A percentile compares a stretch with the other conserved stretches of the same genome.
Evolutionary conservation across 768 basidiomycete species (phyloP).

Genomic region (Dentipellis fragilis): DNA sequence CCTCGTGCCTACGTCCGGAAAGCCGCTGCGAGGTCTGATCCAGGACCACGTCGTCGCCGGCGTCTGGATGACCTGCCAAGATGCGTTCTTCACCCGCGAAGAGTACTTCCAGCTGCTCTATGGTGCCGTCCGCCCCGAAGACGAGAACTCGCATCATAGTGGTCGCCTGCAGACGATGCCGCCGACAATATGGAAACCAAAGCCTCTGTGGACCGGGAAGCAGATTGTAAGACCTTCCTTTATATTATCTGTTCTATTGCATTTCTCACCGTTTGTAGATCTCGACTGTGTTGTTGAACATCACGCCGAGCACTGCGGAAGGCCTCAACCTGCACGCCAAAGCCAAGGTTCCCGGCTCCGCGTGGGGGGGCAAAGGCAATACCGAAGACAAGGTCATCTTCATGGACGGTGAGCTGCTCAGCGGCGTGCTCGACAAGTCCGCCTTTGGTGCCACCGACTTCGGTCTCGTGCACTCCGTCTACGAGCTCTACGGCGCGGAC

Average conservation of each 20-base stretch:
- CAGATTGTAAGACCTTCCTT: constrained; percentile 60
- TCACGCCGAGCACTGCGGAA: constrained; percentile 68
- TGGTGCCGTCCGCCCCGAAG: constrained; percentile 87
- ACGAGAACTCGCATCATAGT: constrained; percentile 43
- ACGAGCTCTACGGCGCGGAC: constrained; percentile 89
- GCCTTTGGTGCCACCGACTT: constrained; percentile 95
- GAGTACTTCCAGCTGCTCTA: constrained; percentile 96
- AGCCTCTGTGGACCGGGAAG: constrained; percentile 93
- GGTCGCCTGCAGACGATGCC: constrained; percentile 73
- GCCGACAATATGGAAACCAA: constrained; percentile 88
- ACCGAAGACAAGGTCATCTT: constrained; percentile 80
- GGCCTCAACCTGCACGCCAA: constrained; percentile 81
- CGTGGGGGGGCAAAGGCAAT: constrained; percentile 85
- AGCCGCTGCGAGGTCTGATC: constrained; percentile 93
- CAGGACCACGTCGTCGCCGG: constrained; percentile 99
- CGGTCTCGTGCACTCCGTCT: constrained; percentile 93
- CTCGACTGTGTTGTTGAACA: constrained; percentile 87
- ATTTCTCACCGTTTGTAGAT: constrained; percentile 41
- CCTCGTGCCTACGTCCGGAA: constrained; percentile 96
- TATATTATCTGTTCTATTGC: background rate
- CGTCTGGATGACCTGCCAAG: constrained; percentile 98
- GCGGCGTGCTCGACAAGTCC: constrained; percentile 93
- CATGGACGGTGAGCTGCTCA: constrained; percentile 87
- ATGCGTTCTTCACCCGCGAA: constrained; percentile 89
- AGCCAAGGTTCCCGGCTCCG: constrained; percentile 79